Evolutionary conservation across 2,329 filamentous ascomycete genomes (phyloP), one percentile per base, ranked within the genome.

Genomic region (Mariannaea sp.): DNA sequence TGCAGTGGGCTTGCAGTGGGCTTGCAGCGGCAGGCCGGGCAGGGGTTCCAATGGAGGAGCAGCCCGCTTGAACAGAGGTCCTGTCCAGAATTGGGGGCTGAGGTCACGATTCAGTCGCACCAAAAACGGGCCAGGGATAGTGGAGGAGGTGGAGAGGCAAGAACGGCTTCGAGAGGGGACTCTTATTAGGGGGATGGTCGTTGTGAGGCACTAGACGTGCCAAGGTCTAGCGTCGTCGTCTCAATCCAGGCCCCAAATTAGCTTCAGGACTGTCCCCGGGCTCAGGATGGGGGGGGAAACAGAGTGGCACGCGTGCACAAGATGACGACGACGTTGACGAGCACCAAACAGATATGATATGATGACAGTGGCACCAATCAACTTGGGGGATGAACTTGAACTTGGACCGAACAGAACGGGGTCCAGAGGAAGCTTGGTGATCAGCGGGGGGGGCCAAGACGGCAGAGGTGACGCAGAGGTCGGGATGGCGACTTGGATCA

Each of bases 221-320:
- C 36, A 35, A 44, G 43, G 41, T 30, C 45, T 54, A 54, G 51
- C 40, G 51, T 24, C 20, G 20, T 20, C 40, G 39, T 32, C 33
- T 22, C 38, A 29, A 42, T 36, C 40, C 45, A 49, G 40, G 51
- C 41, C 46, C 47, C 47, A 42, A 29, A 45, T 29, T 20, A 22
- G 30, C 44, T 24, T 29, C 36, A 27, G 38, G 51, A 24, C 17
- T 32, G 33, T 35, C 39, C 44, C 51, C 33, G 48, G 39, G n/a
- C 51, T 39, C 22, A 43, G 42, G 30, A 33, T 27, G 33, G n/a
- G n/a, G n/a, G n/a, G n/a, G n/a, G 36, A 46, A 27, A 44, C 24
- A 46, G 47, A 51, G 52, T 51, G 47, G 33, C 38, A 55, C 53
- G 52, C 47, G 53, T 48, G 53, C 48, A 47, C 48, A 48, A n/a